Percentiles rank a stretch among this genome's conserved stretches.
These are phyloP conservation scores for Penicillium argentinense DNA, from an alignment of 495 filamentous ascomycete species.

Conservation along the genomic window DNA sequence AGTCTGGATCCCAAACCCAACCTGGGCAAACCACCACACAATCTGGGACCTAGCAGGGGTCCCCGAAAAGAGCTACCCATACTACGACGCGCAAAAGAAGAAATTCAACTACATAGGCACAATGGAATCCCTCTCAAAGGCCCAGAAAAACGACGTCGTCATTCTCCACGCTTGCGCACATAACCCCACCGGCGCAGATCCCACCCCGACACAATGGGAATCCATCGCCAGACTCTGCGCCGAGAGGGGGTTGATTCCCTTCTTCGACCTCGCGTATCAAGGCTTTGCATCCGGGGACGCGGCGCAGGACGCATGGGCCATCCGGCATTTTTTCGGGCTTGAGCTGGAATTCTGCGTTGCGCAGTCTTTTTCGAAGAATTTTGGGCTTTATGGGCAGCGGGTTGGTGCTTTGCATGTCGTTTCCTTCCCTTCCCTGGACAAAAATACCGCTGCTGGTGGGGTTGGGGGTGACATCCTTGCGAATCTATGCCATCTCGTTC, in stretches of 20 bases:
- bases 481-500: slow-evolving; percentile 25
- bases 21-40: slow-evolving; percentile 27
- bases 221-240: slow-evolving; percentile 22
- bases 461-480: slow-evolving; percentile 6
- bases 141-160: slow-evolving; percentile 22
- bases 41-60: slow-evolving; percentile 19
- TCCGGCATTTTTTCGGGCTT: slow-evolving; percentile 32
- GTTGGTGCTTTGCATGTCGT: slow-evolving; percentile 31
- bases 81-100: slow-evolving; percentile 11
- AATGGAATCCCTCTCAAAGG: slow-evolving; percentile 1
- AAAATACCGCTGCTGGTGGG: background rate
- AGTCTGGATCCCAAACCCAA: slow-evolving; percentile 23
- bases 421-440: background rate
- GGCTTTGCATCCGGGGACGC: slow-evolving; percentile 43
- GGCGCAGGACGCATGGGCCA: slow-evolving; percentile 39
- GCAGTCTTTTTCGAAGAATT: slow-evolving; percentile 45
- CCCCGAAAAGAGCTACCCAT: slow-evolving; percentile 20
- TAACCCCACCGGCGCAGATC: slow-evolving; percentile 46
- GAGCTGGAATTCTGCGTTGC: slow-evolving; percentile 26
- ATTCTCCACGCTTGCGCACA: slow-evolving; percentile 47
- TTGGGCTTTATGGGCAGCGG: slow-evolving; percentile 43
- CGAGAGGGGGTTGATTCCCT: slow-evolving; percentile 29
- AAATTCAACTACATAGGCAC: slow-evolving; percentile 12
- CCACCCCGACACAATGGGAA: slow-evolving; percentile 35
- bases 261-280: slow-evolving; percentile 48